Conservation (phyloP, 2,329 filamentous ascomycete genomes). For the Verticillium isaacii region DNA sequence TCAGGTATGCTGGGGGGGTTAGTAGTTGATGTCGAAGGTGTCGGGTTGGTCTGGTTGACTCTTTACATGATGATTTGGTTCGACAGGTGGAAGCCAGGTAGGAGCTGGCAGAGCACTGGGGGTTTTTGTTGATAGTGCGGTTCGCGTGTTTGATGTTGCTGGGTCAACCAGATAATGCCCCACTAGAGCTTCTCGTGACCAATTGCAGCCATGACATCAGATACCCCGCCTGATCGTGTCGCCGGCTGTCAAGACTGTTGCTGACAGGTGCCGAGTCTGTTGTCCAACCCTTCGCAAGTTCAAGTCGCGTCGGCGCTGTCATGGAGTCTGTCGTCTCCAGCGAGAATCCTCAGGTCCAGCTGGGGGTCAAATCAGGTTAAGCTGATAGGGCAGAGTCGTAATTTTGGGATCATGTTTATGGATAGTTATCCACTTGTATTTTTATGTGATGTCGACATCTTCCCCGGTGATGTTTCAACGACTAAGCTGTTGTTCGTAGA, state of each 20-base stretch:
- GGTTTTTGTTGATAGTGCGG: constrained; percentile 2
- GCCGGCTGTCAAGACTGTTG: not conserved
- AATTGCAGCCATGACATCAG: not conserved
- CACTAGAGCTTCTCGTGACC: not conserved
- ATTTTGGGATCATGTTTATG: too few relatives aligned
- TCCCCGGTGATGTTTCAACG: too few relatives aligned
- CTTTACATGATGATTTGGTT: not conserved
- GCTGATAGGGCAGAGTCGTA: too few relatives aligned
- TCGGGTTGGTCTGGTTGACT: not conserved
- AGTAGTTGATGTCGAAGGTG: not conserved
- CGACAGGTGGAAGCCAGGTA: not conserved
- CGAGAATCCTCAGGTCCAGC: too few relatives aligned
- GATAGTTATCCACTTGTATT: too few relatives aligned
- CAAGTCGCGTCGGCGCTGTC: too few relatives aligned
- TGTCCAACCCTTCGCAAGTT: too few relatives aligned
- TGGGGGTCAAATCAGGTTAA: too few relatives aligned
- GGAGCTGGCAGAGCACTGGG: not conserved
- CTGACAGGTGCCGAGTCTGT: not conserved
- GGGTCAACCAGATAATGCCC: not conserved
- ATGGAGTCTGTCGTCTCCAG: too few relatives aligned
- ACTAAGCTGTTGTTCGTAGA: too few relatives aligned
- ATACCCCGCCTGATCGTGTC: not conserved
- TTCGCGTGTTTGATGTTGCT: not conserved
- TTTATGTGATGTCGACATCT: too few relatives aligned
- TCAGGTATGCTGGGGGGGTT: not conserved